phyloP scores from a whole-genome alignment of 1,139 yeast genomes.

The Debaryomyces nepalensis region DNA sequence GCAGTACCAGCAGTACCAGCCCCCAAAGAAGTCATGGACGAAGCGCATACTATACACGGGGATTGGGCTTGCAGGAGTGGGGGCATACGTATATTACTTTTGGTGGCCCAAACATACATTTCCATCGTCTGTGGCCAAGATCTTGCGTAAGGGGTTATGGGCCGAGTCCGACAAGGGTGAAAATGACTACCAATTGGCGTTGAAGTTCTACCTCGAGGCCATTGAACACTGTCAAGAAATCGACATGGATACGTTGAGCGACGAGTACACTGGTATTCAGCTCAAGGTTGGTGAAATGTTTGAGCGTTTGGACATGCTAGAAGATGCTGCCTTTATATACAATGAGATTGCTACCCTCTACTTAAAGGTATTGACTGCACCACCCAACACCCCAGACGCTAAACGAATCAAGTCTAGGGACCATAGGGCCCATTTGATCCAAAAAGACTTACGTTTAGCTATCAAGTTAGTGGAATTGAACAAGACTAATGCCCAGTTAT shows the following conservation, averaged over 20 bases:
- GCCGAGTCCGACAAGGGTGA: slow-evolving; percentile 80
- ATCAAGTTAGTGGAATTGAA: slow-evolving; percentile 68
- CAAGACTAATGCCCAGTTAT: slow-evolving; percentile 51
- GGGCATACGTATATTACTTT: slow-evolving; percentile 50
- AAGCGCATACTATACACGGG: slow-evolving; percentile 27
- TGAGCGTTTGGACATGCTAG: slow-evolving; percentile 61
- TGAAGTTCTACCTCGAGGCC: slow-evolving; percentile 67
- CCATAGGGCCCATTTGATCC: slow-evolving; percentile 62
- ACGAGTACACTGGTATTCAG: slow-evolving; percentile 74
- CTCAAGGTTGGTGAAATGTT: slow-evolving; percentile 87
- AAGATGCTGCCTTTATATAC: slow-evolving; percentile 69
- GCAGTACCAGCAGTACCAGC: slow-evolving; percentile 23
- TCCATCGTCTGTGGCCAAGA: slow-evolving; percentile 63
- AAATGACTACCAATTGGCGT: slow-evolving; percentile 65
- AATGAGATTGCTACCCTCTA: slow-evolving; percentile 69
- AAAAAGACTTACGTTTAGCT: slow-evolving; percentile 72
- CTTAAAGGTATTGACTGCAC: slow-evolving; percentile 56
- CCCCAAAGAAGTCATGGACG: slow-evolving; percentile 25
- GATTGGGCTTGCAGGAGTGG: slow-evolving; percentile 35
- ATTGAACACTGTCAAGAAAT: slow-evolving; percentile 47
- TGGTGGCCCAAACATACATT: slow-evolving; percentile 67
- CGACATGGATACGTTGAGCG: slow-evolving; percentile 52
- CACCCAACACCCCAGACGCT: slow-evolving; percentile 27
- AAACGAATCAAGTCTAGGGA: slow-evolving; percentile 28
- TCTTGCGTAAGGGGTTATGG: slow-evolving; percentile 76